Base-by-base conservation (phyloP, 2,329 filamentous ascomycete species). In the Epichloe aotearoae region DNA sequence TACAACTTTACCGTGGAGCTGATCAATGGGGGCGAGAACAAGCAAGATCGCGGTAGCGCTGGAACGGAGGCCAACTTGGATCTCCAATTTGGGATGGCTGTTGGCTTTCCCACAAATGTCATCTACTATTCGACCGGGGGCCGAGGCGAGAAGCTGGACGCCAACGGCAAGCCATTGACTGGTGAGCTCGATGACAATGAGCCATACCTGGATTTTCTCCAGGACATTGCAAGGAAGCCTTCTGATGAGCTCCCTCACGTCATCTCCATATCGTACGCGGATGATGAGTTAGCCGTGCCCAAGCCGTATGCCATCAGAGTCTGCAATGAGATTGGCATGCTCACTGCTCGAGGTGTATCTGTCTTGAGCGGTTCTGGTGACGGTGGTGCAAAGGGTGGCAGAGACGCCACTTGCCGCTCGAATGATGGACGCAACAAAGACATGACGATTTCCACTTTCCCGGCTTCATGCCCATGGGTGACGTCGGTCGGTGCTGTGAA, bases 381-480 rank as follows among this genome's bases (percentile, higher is more conserved):
- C 54, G 69, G 69, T 30, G 75, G 74, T 19, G 66, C 70, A 3
- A 66, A 65, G 2, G 72, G 71, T 4, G 68, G 65, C 3, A 66
- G 66, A 15, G 61, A 65, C 52, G 82, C 79, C 52, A 60, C 56
- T 19, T 86, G 82, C 65, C 65, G 71, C 48, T 72, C 72, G 51
- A 80, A 82, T 59, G 79, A 84, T 51, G 81, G 80, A 20, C 70
- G 66, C 42, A 72, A 76, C 52, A 73, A 69, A 1, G 73, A 73
- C 10, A 69, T 73, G 19, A 80, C 83, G 59, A 68, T 80, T 33
- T 73, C 81, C 1, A 74, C 73, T 5, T 88, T 86, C 64, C 84
- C 84, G 0, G 76, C 75, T 0, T 75, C 76, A 0, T 88, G 84
- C 57, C 83, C 83, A 0, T 87, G 78, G 62, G 76, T 86, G 7